Percentiles rank a stretch among this genome's conserved stretches.
These are phyloP conservation scores for Starmera caribaea DNA, from an alignment of 805 yeast species.

Conservation along the genomic window DNA sequence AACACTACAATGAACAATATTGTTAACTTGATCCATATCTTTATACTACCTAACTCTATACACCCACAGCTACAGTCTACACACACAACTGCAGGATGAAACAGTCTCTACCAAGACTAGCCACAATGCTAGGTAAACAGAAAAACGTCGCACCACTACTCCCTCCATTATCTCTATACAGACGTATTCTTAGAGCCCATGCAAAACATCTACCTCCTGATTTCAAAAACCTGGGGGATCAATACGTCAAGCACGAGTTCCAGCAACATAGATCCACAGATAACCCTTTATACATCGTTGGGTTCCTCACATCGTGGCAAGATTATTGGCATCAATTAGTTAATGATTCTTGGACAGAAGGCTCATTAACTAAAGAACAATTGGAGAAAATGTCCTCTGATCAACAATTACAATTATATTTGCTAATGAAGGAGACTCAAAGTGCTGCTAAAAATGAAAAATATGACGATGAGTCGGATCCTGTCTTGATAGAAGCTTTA, in stretches of 20 bases:
- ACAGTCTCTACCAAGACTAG: no score
- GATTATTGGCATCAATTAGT: conserved; percentile 56
- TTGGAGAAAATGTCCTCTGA: conserved; percentile 84
- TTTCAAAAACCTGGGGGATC: conserved; percentile 76
- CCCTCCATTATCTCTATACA: conserved; percentile 76
- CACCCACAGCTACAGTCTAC: no score
- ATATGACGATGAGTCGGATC: neutral
- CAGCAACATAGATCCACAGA: conserved; percentile 72
- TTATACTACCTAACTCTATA: no score
- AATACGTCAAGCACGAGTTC: conserved; percentile 85
- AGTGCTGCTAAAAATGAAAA: neutral
- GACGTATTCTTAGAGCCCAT: conserved; percentile 80
- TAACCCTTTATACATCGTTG: conserved; percentile 89
- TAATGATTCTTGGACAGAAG: conserved; percentile 55
- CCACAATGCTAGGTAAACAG: no score
- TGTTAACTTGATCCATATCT: no score
- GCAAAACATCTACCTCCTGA: conserved; percentile 44
- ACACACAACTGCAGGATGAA: no score
- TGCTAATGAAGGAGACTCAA: conserved; percentile 1
- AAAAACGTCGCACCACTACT: conserved; percentile 35
- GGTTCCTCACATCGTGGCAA: conserved; percentile 93
- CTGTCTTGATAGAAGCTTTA: neutral
- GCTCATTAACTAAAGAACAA: conserved; percentile 49
- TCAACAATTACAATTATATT: conserved; percentile 63
- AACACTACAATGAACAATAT: no score